Base-by-base conservation (phyloP, 2,329 filamentous ascomycete species). In the Penicillium hordei region DNA sequence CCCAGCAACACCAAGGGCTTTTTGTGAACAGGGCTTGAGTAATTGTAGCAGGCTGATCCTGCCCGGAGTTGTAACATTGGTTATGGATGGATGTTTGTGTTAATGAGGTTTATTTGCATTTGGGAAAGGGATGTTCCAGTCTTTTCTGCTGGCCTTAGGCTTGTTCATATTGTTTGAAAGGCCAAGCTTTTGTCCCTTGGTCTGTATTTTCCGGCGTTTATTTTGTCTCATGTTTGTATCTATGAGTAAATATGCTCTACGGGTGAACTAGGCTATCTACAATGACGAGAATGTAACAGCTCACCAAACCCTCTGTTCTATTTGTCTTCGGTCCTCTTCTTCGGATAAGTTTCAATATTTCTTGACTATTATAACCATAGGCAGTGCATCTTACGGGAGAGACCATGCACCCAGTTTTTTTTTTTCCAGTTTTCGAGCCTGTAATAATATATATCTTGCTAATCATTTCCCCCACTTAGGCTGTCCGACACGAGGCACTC, bases 1-100 rank as follows among this genome's bases (percentile, higher is more conserved):
- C 83, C 85, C 55, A 91, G 89, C 73, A 78, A 90, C 73, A 91
- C 86, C 45, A 91, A 92, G 76, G 89, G 89, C n/a, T 91, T 92
- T 70, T 77, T 91, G 74, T 91, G 66, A 74, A 59, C 60, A 55
- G 42, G 53, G 27, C n/a, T 42, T 54, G 38, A 34, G 38, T 39
- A 38, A 64, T 59, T 65, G 57, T 53, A 55, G 57, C 59, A 65
- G 57, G 58, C 52, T 56, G 48, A 58, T 57, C 52, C 54, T 61
- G 58, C 55, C 43, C 27, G 62, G 60, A 60, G 59, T 62, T 61
- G n/a, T 25, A 59, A 21, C 55, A 55, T 45, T 56, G 52, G 34
- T 53, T 40, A 31, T 39, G 57, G 21, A 52, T 56, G 42, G 21
- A 48, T 52, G 34, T 48, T 55, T 58, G 27, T 33, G 40, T 58